Percentiles rank a stretch among this genome's conserved stretches.
phyloP scores from a whole-genome alignment of 2,329 filamentous ascomycete genomes.

The Aspergillus hiratsukae region DNA sequence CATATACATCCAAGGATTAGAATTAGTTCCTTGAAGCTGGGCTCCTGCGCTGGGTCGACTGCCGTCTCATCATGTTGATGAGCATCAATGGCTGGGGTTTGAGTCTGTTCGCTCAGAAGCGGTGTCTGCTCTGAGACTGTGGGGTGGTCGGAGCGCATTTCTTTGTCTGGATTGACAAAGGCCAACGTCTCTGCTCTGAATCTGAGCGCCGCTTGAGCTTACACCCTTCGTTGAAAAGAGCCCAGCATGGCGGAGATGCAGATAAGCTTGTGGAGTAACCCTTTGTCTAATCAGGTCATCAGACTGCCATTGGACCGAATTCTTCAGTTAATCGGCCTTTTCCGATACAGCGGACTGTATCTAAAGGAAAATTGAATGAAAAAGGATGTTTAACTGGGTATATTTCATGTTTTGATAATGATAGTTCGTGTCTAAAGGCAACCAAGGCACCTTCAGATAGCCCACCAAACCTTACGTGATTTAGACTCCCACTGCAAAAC shows the following conservation, averaged over 20 bases:
- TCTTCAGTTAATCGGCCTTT: neutral
- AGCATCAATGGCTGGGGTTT: slow-evolving; percentile 7
- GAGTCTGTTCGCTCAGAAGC: slow-evolving; percentile 20
- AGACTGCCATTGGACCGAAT: neutral
- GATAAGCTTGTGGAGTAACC: neutral
- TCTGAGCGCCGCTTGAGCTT: neutral
- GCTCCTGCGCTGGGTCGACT: slow-evolving; percentile 39
- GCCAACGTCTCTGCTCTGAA: neutral
- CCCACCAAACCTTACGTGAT: neutral
- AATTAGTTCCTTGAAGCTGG: slow-evolving; percentile 44
- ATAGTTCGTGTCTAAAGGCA: neutral
- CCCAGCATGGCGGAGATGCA: neutral
- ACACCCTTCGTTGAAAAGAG: neutral
- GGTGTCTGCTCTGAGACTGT: slow-evolving; percentile 30
- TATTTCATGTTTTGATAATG: neutral
- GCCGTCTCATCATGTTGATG: slow-evolving; percentile 11
- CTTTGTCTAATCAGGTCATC: neutral
- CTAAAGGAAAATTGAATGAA: neutral
- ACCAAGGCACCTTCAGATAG: neutral
- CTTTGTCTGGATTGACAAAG: neutral
- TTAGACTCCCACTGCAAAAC: too few relatives aligned
- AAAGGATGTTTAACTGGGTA: neutral
- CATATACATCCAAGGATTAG: slow-evolving; percentile 49
- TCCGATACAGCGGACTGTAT: neutral
- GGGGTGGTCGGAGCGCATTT: slow-evolving; percentile 10